These are phyloP conservation scores for Curvularia lunata DNA, from an alignment of 2,329 filamentous ascomycete genomes.

Conservation along the genomic window DNA sequence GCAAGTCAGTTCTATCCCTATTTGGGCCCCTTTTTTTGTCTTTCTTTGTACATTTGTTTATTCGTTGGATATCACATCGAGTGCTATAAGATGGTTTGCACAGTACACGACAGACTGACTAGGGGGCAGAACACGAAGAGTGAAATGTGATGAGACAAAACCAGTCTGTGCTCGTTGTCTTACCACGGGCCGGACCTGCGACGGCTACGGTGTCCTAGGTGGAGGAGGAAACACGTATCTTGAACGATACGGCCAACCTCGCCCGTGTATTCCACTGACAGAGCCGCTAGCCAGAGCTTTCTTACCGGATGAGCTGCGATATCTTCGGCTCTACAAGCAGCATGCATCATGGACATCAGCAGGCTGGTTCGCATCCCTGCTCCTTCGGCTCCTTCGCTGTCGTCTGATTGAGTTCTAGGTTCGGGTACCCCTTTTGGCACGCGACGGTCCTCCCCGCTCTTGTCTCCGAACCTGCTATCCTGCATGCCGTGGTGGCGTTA, in stretches of 20 bases:
- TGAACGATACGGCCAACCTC: slow-evolving; percentile 8
- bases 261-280: background rate
- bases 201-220: slow-evolving; percentile 55
- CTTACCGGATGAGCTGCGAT: slow-evolving; percentile 8
- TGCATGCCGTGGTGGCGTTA: slow-evolving; percentile 53
- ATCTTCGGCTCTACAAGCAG: slow-evolving; percentile 11
- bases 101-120: background rate
- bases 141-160: slow-evolving; percentile 49
- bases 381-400: no score
- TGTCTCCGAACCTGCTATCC: slow-evolving; percentile 48
- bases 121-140: slow-evolving; percentile 28
- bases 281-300: background rate
- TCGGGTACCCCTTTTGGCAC: slow-evolving; percentile 47
- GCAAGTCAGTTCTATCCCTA: slow-evolving; percentile 10
- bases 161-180: slow-evolving; percentile 48
- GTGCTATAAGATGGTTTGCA: background rate
- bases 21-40: background rate
- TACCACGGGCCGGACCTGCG: slow-evolving; percentile 48
- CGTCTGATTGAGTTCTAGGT: no score
- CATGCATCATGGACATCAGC: slow-evolving; percentile 5
- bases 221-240: slow-evolving; percentile 38
- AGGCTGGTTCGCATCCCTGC: slow-evolving; percentile 5
- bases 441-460: slow-evolving; percentile 50
- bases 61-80: background rate
- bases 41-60: background rate